phyloP scores from a whole-genome alignment of 2,329 filamentous ascomycete genomes.

The Aspergillus quadrilineatus region DNA sequence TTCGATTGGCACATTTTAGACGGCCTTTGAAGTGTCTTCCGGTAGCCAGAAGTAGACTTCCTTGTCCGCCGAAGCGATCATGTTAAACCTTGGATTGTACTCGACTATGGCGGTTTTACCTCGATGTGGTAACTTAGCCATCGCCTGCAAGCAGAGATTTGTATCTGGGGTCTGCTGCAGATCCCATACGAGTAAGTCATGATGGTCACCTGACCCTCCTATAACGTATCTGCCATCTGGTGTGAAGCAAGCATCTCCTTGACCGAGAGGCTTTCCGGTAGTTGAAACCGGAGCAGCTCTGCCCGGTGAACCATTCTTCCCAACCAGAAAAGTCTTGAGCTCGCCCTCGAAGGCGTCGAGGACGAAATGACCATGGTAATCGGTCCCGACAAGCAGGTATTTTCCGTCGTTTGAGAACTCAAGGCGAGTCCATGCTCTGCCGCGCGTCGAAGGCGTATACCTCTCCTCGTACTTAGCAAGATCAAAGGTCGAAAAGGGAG shows the following conservation, averaged over 20 bases:
- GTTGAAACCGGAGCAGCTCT: conserved; percentile 52
- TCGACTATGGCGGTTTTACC: conserved; percentile 71
- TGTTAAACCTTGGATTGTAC: conserved; percentile 88
- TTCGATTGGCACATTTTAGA: conserved; percentile 27
- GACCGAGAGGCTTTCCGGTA: conserved; percentile 53
- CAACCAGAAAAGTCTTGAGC: conserved; percentile 69
- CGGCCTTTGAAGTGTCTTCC: conserved; percentile 51
- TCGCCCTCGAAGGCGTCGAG: conserved; percentile 89
- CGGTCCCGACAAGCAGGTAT: conserved; percentile 77
- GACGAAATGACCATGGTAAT: conserved; percentile 80
- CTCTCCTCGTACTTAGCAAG: conserved; percentile 60
- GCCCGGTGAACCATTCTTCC: conserved; percentile 49
- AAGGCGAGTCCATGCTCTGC: conserved; percentile 73
- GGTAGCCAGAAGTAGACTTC: conserved; percentile 79
- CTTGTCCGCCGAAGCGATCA: conserved; percentile 85
- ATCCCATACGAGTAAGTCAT: conserved; percentile 85
- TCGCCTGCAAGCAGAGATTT: conserved; percentile 53
- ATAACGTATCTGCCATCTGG: conserved; percentile 88
- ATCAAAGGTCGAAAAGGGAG: conserved; percentile 84
- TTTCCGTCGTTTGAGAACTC: conserved; percentile 98
- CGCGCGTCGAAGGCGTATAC: conserved; percentile 50
- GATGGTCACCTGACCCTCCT: conserved; percentile 67
- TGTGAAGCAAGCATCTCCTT: conserved; percentile 81
- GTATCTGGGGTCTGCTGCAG: conserved; percentile 57
- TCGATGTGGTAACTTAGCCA: conserved; percentile 43